Evolutionary conservation across 345 rosid genomes (phyloP).

Genomic region (Eucalyptus marginata): DNA sequence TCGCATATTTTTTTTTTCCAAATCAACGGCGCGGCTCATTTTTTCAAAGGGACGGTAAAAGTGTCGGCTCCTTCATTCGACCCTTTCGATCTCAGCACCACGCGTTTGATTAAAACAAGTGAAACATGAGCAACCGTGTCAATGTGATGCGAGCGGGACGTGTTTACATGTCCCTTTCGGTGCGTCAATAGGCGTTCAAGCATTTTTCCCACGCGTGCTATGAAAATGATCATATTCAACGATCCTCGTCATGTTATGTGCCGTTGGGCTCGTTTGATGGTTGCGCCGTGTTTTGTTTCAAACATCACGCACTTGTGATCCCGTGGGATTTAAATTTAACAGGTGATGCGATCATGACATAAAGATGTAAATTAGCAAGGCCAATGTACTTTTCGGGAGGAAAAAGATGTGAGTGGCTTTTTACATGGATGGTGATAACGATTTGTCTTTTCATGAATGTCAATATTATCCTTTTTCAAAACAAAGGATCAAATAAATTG

Average conservation of each 20-base stretch:
- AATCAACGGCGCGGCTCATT: neutral
- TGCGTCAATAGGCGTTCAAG: neutral
- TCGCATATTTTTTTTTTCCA: neutral
- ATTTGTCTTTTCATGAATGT: neutral
- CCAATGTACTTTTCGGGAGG: neutral
- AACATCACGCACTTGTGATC: neutral
- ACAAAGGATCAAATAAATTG: neutral
- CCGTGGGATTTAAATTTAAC: too few relatives aligned
- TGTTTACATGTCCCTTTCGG: neutral
- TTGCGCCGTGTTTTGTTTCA: neutral
- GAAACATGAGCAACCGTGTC: neutral
- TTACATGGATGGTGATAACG: neutral
- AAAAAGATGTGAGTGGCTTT: neutral
- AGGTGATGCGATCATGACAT: rapidly evolving
- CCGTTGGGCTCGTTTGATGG: neutral
- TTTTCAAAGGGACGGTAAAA: neutral
- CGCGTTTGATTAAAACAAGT: neutral
- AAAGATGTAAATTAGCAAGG: neutral
- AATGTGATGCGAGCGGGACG: neutral
- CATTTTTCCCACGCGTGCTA: neutral
- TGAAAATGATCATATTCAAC: neutral
- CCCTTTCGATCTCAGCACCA: neutral
- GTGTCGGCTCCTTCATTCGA: neutral
- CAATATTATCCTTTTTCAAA: neutral
- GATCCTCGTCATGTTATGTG: neutral